These are phyloP conservation scores for Oropetium thomaeum DNA, from an alignment of 176 grass and related monocot genomes.

Conservation along the genomic window DNA sequence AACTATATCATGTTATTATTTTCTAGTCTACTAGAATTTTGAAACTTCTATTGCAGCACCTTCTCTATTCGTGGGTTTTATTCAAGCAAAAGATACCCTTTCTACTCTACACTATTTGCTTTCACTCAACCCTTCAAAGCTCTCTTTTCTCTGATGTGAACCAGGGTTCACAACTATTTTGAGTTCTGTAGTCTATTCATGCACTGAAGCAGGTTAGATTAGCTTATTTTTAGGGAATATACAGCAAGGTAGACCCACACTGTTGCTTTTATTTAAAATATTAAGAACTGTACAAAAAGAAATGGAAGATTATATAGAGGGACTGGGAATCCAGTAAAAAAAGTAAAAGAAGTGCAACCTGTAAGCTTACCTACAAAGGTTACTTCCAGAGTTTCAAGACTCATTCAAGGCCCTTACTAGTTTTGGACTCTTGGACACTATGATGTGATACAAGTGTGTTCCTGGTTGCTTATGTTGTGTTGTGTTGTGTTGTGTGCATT, in stretches of 20 bases:
- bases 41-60: neutral
- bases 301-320: neutral
- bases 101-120: neutral
- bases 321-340: neutral
- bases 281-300: neutral
- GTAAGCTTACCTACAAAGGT: neutral
- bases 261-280: neutral
- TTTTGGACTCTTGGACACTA: neutral
- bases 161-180: neutral
- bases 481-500: conserved; percentile 8
- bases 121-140: neutral
- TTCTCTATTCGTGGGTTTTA: neutral
- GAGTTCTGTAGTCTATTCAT: neutral
- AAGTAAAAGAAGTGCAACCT: neutral
- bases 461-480: neutral
- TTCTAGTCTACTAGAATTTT: neutral
- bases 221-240: neutral
- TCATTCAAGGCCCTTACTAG: neutral
- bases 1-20: neutral
- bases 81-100: neutral
- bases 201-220: neutral
- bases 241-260: neutral
- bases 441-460: neutral
- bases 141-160: neutral
- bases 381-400: neutral